A percentile compares a stretch with the other conserved stretches of the same genome.
These are phyloP conservation scores for Colletotrichum lupini DNA, from an alignment of 2,329 filamentous ascomycete species.

Conservation along the genomic window DNA sequence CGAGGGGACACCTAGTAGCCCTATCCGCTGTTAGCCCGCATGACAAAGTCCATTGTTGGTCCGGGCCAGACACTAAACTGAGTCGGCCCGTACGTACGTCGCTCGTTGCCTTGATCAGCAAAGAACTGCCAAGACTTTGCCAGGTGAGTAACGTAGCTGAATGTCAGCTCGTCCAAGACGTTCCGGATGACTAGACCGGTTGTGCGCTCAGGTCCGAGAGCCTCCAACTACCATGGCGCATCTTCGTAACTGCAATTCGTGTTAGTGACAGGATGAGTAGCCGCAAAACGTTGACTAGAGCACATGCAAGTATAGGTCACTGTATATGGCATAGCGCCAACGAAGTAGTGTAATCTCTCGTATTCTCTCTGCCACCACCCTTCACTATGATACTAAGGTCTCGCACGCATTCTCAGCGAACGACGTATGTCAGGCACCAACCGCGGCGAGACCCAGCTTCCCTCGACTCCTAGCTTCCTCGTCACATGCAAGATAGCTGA, in stretches of 20 bases:
- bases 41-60: background rate
- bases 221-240: background rate
- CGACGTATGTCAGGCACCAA: background rate
- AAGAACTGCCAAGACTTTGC: background rate
- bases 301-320: background rate
- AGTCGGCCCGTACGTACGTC: background rate
- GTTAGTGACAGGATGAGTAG: background rate
- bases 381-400: background rate
- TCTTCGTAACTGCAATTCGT: background rate
- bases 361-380: background rate
- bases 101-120: background rate
- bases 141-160: background rate
- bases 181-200: background rate
- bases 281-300: background rate
- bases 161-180: background rate
- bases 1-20: background rate
- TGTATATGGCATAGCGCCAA: background rate
- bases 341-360: background rate
- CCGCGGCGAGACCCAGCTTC: background rate
- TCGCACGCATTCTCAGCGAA: background rate
- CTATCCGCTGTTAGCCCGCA: background rate
- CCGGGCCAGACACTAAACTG: background rate
- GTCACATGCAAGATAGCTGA: slow-evolving; percentile 19
- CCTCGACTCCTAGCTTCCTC: slow-evolving; percentile 6
- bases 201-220: background rate